phyloP scores from a whole-genome alignment of 495 filamentous ascomycete genomes.

The Haplographium delicatum region DNA sequence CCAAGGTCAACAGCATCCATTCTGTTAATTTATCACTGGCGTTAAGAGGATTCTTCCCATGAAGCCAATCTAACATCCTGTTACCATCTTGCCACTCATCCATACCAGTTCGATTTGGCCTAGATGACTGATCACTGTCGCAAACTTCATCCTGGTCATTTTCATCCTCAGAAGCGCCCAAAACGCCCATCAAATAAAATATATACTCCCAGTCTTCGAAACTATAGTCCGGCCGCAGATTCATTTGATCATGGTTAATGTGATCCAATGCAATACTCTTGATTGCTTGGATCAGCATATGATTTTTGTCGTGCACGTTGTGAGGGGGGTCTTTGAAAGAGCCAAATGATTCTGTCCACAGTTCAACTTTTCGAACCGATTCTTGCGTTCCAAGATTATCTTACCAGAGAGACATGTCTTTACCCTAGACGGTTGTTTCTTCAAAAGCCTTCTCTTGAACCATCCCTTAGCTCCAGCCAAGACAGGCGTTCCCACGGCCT shows the following conservation, averaged over 20 bases:
- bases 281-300: slow-evolving; percentile 13
- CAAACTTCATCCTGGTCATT: background rate
- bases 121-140: background rate
- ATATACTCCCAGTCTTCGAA: slow-evolving; percentile 18
- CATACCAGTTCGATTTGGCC: background rate
- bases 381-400: background rate
- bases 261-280: slow-evolving; percentile 1
- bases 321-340: slow-evolving; percentile 4
- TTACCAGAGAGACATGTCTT: background rate
- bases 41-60: slow-evolving; percentile 16
- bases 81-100: background rate
- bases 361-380: background rate
- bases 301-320: slow-evolving; percentile 13
- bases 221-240: background rate
- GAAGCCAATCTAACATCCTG: slow-evolving; percentile 7
- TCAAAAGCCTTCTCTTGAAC: background rate
- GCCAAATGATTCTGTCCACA: background rate
- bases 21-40: slow-evolving; percentile 5
- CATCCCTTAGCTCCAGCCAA: background rate
- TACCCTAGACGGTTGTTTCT: background rate
- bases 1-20: slow-evolving; percentile 11
- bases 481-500: slow-evolving; percentile 8
- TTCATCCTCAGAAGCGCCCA: background rate
- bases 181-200: slow-evolving; percentile 12
- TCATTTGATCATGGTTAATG: background rate